Percentiles rank a stretch among this genome's conserved stretches.
These are phyloP conservation scores for Sarocladiaceae sp. DNA, from an alignment of 2,329 filamentous ascomycete species.

Conservation along the genomic window DNA sequence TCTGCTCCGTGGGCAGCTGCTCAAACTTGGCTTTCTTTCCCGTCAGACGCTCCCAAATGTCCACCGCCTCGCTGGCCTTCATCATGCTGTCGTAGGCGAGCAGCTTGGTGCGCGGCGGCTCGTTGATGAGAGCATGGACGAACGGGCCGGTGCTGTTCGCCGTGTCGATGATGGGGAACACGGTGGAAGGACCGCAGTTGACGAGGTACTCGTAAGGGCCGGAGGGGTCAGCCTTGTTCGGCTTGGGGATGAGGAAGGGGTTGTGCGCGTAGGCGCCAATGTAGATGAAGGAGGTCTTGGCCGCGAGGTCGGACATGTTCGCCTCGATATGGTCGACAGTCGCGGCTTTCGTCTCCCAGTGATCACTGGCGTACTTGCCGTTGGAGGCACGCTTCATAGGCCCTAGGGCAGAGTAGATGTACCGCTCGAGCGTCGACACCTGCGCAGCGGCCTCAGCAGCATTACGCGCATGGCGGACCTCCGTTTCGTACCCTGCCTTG, in stretches of 20 bases:
- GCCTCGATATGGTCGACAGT: conserved; percentile 36
- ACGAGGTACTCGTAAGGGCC: conserved; percentile 26
- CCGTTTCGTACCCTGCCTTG: conserved; percentile 35
- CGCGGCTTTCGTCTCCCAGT: conserved; percentile 45
- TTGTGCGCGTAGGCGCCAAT: conserved; percentile 18
- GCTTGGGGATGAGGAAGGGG: conserved; percentile 15
- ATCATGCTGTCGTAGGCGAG: conserved; percentile 37
- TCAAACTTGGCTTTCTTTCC: conserved; percentile 28
- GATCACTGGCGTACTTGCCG: conserved; percentile 36
- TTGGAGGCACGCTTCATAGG: conserved; percentile 36
- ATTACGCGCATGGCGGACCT: conserved; percentile 45
- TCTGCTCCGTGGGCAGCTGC: conserved; percentile 22
- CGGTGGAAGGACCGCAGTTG: conserved; percentile 17
- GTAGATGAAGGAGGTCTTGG: conserved; percentile 29
- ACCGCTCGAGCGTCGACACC: conserved; percentile 31
- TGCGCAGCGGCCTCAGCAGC: conserved; percentile 43
- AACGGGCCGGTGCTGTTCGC: conserved; percentile 34
- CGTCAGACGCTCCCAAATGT: conserved; percentile 28
- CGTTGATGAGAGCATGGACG: conserved; percentile 35
- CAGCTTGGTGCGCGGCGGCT: conserved; percentile 31
- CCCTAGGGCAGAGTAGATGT: conserved; percentile 43
- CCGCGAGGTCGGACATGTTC: conserved; percentile 31
- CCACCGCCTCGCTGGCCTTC: conserved; percentile 24
- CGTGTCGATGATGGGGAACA: conserved; percentile 34
- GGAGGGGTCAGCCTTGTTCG: conserved; percentile 18